A percentile compares a stretch with the other conserved stretches of the same genome.
Conservation (phyloP, 2,329 filamentous ascomycete species). For the Sclerotinia trifoliorum region DNA sequence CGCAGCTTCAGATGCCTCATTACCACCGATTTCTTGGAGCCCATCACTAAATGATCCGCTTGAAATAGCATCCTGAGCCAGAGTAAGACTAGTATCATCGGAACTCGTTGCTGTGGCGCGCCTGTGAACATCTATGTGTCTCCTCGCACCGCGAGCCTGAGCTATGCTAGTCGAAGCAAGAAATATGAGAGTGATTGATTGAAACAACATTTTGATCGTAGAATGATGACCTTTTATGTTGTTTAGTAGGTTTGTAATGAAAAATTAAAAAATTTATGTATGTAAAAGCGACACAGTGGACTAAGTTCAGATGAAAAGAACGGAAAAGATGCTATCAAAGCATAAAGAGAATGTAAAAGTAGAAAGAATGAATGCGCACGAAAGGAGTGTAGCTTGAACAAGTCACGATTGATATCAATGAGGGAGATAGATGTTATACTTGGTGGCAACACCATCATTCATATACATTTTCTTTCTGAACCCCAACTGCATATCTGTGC, state of each 20-base stretch:
- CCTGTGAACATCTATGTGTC: conserved; percentile 17
- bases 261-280: neutral
- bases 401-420: conserved; percentile 1
- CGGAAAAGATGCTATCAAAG: conserved; percentile 21
- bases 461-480: conserved; percentile 11
- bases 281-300: conserved; percentile 18
- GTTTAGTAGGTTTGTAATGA: neutral
- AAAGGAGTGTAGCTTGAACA: conserved; percentile 12
- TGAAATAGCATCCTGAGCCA: conserved; percentile 26
- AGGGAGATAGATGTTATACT: neutral
- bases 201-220: conserved; percentile 24
- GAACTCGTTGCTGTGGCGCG: conserved; percentile 2
- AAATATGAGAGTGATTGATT: conserved; percentile 22
- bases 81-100: conserved; percentile 16
- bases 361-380: neutral
- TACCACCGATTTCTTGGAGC: conserved; percentile 26
- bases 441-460: neutral
- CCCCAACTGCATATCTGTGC: neutral
- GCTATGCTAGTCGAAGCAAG: conserved; percentile 25
- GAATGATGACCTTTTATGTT: neutral
- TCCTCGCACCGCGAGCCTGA: conserved; percentile 12
- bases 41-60: conserved; percentile 31
- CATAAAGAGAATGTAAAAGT: conserved; percentile 10
- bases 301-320: conserved; percentile 1
- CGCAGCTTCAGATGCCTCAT: conserved; percentile 27